Base-by-base conservation (phyloP, 441 rosid species). In the California macrophylla region DNA sequence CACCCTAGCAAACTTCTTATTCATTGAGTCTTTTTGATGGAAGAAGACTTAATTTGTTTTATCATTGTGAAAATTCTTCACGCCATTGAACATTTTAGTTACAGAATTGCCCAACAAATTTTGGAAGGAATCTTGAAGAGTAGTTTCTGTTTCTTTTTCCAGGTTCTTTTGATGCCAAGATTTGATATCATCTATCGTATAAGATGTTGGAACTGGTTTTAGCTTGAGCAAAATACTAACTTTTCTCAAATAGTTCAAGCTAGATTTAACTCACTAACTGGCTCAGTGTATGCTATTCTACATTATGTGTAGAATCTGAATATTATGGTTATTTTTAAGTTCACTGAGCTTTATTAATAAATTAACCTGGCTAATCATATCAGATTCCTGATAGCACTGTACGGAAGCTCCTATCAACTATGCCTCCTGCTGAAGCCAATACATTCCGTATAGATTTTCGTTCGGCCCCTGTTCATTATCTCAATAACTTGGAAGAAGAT, bases 401-500 rank as follows among this genome's bases (percentile, higher is more conserved):
- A 61, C 72, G 82, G 72, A 91, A 85, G 75, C 97, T 96, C 69
- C 78, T 96, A 68, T 83, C 88, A 69, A 79, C 87, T 68, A 69
- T 80, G 71, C 77, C 92, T 67, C 90, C 89, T 78, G 82, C 92
- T 3, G 99, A 91, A 81, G 88, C 94, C 56, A 85, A 78, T 79
- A 81, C 79, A 73, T 81, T 88, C 74, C 89, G 99, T 72, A 82
- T 96, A 75, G 98, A 96, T 82, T 96, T 89, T 71, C 97, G 99
- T 76, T 96, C 98, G n/a, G 71, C 72, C 69, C 88, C 89, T 85
- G 98, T 96, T 76, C 89, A 89, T 78, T 96, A 87, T 86, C 90
- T 96, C 74, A 96, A 91, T 83, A 91, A 96, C 82, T 80, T 96
- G 84, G 99, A 96, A 86, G 97, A 89, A 83, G 99, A 93, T 88